These are phyloP conservation scores for Parietichytrium sp. DNA, from an alignment of 108 stramenopile genomes.

Conservation along the genomic window DNA sequence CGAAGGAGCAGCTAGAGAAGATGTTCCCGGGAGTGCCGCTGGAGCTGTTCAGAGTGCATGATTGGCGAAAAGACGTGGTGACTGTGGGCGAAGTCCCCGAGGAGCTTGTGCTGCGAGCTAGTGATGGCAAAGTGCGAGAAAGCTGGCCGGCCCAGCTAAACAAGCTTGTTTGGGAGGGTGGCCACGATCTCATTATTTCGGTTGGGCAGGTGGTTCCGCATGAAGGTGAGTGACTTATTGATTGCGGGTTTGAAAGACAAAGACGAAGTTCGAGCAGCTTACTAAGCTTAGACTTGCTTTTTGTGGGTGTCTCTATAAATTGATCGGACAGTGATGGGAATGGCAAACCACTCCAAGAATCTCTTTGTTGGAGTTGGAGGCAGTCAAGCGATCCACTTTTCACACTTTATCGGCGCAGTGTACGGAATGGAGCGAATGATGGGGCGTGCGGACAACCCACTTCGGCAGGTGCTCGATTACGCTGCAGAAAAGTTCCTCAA, in stretches of 20 bases:
- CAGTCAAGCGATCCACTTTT: conserved; percentile 84
- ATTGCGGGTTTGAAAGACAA: no score
- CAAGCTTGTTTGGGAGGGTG: conserved; percentile 77
- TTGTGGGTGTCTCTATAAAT: no score
- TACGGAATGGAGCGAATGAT: conserved; percentile 94
- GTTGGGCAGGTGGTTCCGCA: conserved; percentile 88
- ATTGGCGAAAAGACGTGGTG: conserved; percentile 90
- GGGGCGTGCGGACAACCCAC: conserved; percentile 83
- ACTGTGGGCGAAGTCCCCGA: conserved; percentile 82
- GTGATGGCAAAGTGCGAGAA: conserved; percentile 64
- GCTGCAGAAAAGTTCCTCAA: conserved; percentile 68
- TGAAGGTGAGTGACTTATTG: no score
- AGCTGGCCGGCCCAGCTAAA: conserved; percentile 92
- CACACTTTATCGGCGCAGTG: conserved; percentile 91
- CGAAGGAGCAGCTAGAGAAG: conserved; percentile 66
- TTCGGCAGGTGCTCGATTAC: conserved; percentile 80
- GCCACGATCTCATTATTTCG: conserved; percentile 71
- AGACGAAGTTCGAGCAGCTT: no score
- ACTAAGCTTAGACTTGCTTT: no score
- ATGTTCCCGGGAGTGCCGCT: conserved; percentile 78
- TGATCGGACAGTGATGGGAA: conserved; percentile 95
- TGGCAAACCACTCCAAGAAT: conserved; percentile 87
- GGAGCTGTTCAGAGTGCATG: conserved; percentile 77
- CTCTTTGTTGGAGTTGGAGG: conserved; percentile 85
- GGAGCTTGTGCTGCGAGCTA: conserved; percentile 70